Base-by-base conservation (phyloP, 768 basidiomycete genomes). In the Tephrocybe sp. region DNA sequence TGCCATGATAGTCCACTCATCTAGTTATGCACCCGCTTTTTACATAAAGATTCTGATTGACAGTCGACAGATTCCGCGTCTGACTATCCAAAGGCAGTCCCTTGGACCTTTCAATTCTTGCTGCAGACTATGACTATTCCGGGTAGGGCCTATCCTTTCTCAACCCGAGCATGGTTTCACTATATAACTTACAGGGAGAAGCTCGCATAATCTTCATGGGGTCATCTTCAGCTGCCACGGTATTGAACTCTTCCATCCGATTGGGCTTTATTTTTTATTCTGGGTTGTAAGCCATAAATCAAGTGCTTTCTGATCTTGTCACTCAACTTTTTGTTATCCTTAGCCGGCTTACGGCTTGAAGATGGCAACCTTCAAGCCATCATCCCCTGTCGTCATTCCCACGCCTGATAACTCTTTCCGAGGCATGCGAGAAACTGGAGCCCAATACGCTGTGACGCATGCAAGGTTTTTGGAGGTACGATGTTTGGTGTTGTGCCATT, bases 391-490 rank as follows among this genome's bases (percentile, higher is more conserved):
- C 2, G 26, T 50, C 15, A 50, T 8, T 0, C 48, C 48, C 3
- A 50, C 48, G 20, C 34, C 48, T 1, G 28, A 40, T 7, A 3
- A 10, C 3, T n/a, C 30, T 5, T 50, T 42, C 21, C 14, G n/a
- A 17, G 39, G 39, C 30, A 33, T 50, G 25, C 39, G 15, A 49
- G 39, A 49, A 12, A 30, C 38, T 5, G 21, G 30, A 23, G 39
- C 28, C 28, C 26, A 40, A 15, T 49, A 30, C 26, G 20, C 33
- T 21, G 6, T 50, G 10, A 50, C 48, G 1, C 48, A 50, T 24
- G 34, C 48, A 33, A 50, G 48, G 26, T 50, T 50, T 33, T 17
- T 50, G 3, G 48, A 50, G 48, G 48, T 50, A 24, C 23, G 20
- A 23, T 30, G 28, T 17, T 17, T 40, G 25, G 8, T 12, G 28